phyloP scores from a whole-genome alignment of 2,329 filamentous ascomycete species.

The Neoarthrinium moseri region DNA sequence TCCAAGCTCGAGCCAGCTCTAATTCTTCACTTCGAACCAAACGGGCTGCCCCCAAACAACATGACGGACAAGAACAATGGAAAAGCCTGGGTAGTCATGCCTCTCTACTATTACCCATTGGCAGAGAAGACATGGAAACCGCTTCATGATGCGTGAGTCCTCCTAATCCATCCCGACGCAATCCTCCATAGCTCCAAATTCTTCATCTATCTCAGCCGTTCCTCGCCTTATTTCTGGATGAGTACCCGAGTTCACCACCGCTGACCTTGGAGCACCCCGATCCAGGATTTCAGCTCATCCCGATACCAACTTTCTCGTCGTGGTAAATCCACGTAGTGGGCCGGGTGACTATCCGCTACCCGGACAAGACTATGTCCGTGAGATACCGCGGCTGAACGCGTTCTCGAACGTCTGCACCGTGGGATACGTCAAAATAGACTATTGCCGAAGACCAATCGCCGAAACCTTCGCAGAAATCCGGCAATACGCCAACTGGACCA shows the following conservation, averaged over 20 bases:
- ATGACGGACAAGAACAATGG: neutral
- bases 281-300: constrained; percentile 1
- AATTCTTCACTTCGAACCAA: too few species aligned
- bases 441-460: neutral
- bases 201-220: neutral
- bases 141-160: constrained; percentile 4
- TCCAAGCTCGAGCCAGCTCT: too few species aligned
- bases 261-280: neutral
- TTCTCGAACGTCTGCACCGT: constrained; percentile 1
- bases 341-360: constrained; percentile 2
- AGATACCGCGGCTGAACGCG: constrained; percentile 2
- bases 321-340: constrained; percentile 4
- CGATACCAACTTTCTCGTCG: constrained; percentile 3
- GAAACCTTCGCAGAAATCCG: neutral
- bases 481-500: neutral
- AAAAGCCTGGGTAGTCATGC: constrained; percentile 5
- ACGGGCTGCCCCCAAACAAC: neutral
- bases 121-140: constrained; percentile 3
- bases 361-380: neutral
- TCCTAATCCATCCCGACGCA: neutral
- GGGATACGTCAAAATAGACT: constrained; percentile 3
- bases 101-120: constrained; percentile 4
- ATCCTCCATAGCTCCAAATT: neutral
- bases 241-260: neutral
- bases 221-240: neutral